Evolutionary conservation across 306 rosid genomes (phyloP).

Genomic region (Cucurbita ficifolia): DNA sequence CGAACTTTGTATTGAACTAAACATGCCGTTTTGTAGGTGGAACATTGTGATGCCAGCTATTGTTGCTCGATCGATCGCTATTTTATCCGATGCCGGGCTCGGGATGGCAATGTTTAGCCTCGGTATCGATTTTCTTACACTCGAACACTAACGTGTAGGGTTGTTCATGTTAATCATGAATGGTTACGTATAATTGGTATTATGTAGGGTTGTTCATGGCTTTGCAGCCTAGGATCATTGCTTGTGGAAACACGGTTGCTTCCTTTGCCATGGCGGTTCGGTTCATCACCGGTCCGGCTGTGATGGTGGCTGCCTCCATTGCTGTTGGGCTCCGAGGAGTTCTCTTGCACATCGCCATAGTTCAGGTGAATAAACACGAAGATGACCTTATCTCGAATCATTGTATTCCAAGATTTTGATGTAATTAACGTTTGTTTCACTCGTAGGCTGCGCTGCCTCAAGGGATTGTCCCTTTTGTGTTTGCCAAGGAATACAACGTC

Average conservation of each 20-base stretch:
- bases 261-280: slow-evolving; percentile 66
- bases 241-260: slow-evolving; percentile 70
- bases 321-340: slow-evolving; percentile 61
- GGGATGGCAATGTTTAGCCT: slow-evolving; percentile 98
- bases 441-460: slow-evolving; percentile 79
- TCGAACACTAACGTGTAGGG: not conserved
- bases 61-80: slow-evolving; percentile 48
- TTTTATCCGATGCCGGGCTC: slow-evolving; percentile 71
- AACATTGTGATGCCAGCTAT: slow-evolving; percentile 64
- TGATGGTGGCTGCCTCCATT: slow-evolving; percentile 62
- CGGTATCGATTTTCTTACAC: slow-evolving; percentile 19
- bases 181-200: not conserved
- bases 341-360: slow-evolving; percentile 66
- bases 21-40: slow-evolving; percentile 32
- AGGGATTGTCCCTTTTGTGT: slow-evolving; percentile 84
- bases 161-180: not conserved
- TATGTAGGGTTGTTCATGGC: slow-evolving; percentile 76
- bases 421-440: not conserved
- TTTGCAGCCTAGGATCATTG: slow-evolving; percentile 63
- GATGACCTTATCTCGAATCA: not conserved
- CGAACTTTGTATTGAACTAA: not conserved
- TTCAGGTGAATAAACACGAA: slow-evolving; percentile 33
- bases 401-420: not conserved
- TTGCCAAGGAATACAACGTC: slow-evolving; percentile 83
- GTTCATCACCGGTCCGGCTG: slow-evolving; percentile 63